A percentile compares a stretch with the other conserved stretches of the same genome.
Conservation (phyloP, 2,329 filamentous ascomycete species). For the Emergomyces africanus region DNA sequence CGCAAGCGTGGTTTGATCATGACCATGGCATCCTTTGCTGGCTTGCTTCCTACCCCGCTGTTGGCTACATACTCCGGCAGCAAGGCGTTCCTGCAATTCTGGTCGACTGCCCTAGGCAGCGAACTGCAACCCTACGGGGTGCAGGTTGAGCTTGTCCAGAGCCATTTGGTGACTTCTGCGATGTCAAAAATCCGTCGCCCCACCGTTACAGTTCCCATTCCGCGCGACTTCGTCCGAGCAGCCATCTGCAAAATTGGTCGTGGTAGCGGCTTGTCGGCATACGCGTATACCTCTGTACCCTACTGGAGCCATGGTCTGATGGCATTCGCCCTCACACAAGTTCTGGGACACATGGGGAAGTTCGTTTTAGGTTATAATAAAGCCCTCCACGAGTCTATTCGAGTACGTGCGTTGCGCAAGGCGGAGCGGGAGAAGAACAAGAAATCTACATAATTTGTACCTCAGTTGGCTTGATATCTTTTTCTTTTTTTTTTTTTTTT, state of each 20-base stretch:
- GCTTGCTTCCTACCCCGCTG: slow-evolving; percentile 79
- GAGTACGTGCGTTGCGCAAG: slow-evolving; percentile 71
- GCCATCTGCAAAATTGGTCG: slow-evolving; percentile 69
- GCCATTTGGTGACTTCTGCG: slow-evolving; percentile 84
- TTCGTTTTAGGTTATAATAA: slow-evolving; percentile 49
- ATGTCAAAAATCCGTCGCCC: slow-evolving; percentile 92
- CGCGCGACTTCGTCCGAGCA: slow-evolving; percentile 67
- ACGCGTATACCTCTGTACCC: slow-evolving; percentile 75
- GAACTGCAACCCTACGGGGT: slow-evolving; percentile 73
- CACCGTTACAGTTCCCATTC: slow-evolving; percentile 64
- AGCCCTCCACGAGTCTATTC: slow-evolving; percentile 69
- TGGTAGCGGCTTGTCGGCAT: slow-evolving; percentile 62
- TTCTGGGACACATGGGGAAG: slow-evolving; percentile 45
- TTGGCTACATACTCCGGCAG: slow-evolving; percentile 93
- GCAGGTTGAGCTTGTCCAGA: slow-evolving; percentile 81
- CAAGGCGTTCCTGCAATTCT: slow-evolving; percentile 96
- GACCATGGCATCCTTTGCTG: slow-evolving; percentile 95
- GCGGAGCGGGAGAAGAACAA: slow-evolving; percentile 61
- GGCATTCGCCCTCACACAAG: slow-evolving; percentile 61
- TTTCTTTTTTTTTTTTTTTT: no score
- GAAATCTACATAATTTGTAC: slow-evolving; percentile 18
- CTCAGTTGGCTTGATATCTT: no score
- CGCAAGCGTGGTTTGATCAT: slow-evolving; percentile 80
- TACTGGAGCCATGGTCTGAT: slow-evolving; percentile 87
- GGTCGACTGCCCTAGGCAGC: slow-evolving; percentile 73